Base-by-base conservation (phyloP, 306 rosid genomes). In the Carpinus viminea region DNA sequence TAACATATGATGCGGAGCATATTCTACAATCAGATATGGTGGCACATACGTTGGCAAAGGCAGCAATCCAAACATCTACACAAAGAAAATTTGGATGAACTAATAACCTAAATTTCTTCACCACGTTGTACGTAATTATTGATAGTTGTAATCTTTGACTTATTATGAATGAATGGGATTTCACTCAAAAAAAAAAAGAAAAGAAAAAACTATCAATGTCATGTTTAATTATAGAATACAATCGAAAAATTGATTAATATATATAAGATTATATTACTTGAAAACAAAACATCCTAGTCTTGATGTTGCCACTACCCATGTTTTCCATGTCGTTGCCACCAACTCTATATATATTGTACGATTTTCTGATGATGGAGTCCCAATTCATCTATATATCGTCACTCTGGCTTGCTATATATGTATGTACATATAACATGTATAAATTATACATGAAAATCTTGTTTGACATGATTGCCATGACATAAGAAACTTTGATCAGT, bases 381-480 rank as follows among this genome's bases (percentile, higher is more conserved):
- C 50, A 72, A 72, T 51, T 79, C 73, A 81, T 61, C 77, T 79
- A 78, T 41, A 6, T 41, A 5, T 31, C 34, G 34, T 31, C 34
- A 31, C 34, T 0, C 34, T 31, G 34, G 34, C 34, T 31, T 1
- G 2, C 77, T 79, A 78, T 41, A 6, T 41, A 41, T n/a, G 4
- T 77, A 68, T 4, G 31, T 75, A 7, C 36, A 21, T 11, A 51
- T 47, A 59, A 70, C 43, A 74, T 11, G 60, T 62, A 73, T 84
- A 70, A 45, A 70, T 71, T 70, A 75, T 38, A 65, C 82, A 56
- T 34, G 48, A 76, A 68, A 75, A 72, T 81, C 26, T 65, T 75
- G 61, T 76, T 18, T 74, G 79, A 83, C 86, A 84, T 84, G 80
- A 87, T 83, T 83, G 83, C 60, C 81, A 73, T 83, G 89, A 83